Base-by-base conservation (phyloP, 176 grass and related monocot species). In the Rhynchospora tenuis region DNA sequence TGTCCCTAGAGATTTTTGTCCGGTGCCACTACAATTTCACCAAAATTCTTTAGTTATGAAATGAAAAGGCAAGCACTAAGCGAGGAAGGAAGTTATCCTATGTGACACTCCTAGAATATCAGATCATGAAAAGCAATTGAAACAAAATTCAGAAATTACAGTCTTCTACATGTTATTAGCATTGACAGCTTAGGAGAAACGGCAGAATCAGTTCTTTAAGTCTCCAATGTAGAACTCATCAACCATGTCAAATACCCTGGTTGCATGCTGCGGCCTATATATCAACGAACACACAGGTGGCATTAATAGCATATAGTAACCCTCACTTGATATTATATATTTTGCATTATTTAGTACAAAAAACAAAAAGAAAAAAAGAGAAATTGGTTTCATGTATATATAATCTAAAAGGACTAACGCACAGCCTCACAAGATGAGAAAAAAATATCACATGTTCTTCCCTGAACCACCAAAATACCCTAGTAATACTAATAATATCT, bases 141-240 rank as follows among this genome's bases (percentile, higher is more conserved):
- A 75, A 52, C 23, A 75, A 52, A 75, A 27, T 17, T 52, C 2
- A 75, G 0, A 27, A 48, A 27, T 75, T 75, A 23, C 45, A 75
- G 11, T 22, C 71, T 46, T 71, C 12, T 75, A 27, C 12, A 27
- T 28, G 0, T 74, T 74, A 71, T 27, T 52, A 13, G 22, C 44
- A 47, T 47, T 54, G 17, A 80, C 46, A 82, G 23, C 38, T 48
- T 12, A 81, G 8, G 17, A 48, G 42, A 82, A 50, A 50, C 50
- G 60, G 44, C 12, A 80, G 84, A 78, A 87, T 83, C 75, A 91
- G 46, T 33, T 62, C 80, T 88, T 91, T 90, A 97, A 83, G 47
- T 92, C 85, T 7, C 92, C 92, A 42, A 97, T 86, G 77, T 91
- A 91, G 76, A 97, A 94, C 83, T 97, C 94, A 1, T 94, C 92